Base-by-base conservation (phyloP, 1,284 basidiomycete species). In the Xerocomus amazonicus region DNA sequence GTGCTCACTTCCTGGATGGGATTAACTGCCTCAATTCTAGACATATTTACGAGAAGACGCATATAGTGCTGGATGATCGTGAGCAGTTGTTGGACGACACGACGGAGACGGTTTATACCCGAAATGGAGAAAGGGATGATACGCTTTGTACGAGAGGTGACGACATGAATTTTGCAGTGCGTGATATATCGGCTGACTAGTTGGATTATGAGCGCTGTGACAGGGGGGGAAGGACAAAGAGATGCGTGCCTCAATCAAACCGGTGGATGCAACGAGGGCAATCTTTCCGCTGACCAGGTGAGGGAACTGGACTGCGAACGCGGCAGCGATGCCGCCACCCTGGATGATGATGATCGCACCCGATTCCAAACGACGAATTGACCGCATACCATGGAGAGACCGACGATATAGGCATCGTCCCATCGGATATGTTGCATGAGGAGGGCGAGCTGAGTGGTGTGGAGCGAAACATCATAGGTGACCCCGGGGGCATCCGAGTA, bases 401-500 rank as follows among this genome's bases (percentile, higher is more conserved):
- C 88, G 0, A 78, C 77, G 28, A 90, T 63, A 48, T 77, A 70
- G 0, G 84, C 79, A 52, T 79, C 77, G 8, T 77, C 73, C 87
- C 87, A 90, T 45, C 74, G 75, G 40, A 90, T 66, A 55, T 87
- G 79, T 57, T 90, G 88, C 76, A 90, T 79, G 47, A 90, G 75
- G 2, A 90, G 74, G 0, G 87, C 88, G n/a, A 90, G 81, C 59
- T 90, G 87, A 0, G 80, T 83, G 0, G 80, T 80, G 65, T 86
- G 85, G 6, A 90, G 71, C 3, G 71, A 67, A 2, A 76, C 69
- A 55, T 85, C 76, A 62, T 90, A 88, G 3, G 75, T 77, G 6
- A 76, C 77, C 29, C 80, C 74, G 0, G 85, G 87, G 1, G 86
- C 86, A 55, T 88, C 87, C 1, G 85, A 86, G 65, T 90, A 90